Base-by-base conservation (phyloP, 371 early-diverging fungal species). In the Circinella umbellata region DNA sequence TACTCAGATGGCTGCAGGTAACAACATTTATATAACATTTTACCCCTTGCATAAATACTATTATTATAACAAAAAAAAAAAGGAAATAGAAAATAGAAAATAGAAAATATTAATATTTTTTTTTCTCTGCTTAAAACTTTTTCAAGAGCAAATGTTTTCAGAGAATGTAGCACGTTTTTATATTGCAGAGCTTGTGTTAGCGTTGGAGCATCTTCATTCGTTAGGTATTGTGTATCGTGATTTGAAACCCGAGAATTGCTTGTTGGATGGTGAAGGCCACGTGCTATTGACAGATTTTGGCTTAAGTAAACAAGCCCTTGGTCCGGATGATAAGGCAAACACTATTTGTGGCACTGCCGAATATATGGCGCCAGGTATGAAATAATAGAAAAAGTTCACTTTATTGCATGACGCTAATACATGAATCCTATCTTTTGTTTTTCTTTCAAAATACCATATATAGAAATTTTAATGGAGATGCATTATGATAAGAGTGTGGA, bases 261-360 rank as follows among this genome's bases (percentile, higher is more conserved):
- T 96, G 66, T 79, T 99, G 63, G 91, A 92, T 76, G 77, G 75
- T 1, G 79, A 83, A 27, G 90, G 98, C 9, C 95, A 96, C 80
- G 89, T 96, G 66, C 90, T 95, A 10, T 82, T 98, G 65, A 93
- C 93, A n/a, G 97, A 97, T 77, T 96, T 96, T 86, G 96, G 97
- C 1, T 83, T 98, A 36, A 94, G 94, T 73, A 95, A 95, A 75
- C 93, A 90, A 60, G 70, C 88, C 53, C 73, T 93, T 14, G 57
- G 57, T 34, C 13, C 35, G 27, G 94, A 87, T 79, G 80, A 73
- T 4, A 78, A 77, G 18, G 76, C 83, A 65, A 88, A 81, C 80
- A 97, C 97, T 2, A 92, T 96, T 62, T 96, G 97, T 81, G 97
- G 97, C 5, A 96, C 97, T 18, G 92, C 93, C 11, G 95, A 95